Evolutionary conservation across 257 asterid genomes (phyloP).

Genomic region (Ocimum tenuiflorum): DNA sequence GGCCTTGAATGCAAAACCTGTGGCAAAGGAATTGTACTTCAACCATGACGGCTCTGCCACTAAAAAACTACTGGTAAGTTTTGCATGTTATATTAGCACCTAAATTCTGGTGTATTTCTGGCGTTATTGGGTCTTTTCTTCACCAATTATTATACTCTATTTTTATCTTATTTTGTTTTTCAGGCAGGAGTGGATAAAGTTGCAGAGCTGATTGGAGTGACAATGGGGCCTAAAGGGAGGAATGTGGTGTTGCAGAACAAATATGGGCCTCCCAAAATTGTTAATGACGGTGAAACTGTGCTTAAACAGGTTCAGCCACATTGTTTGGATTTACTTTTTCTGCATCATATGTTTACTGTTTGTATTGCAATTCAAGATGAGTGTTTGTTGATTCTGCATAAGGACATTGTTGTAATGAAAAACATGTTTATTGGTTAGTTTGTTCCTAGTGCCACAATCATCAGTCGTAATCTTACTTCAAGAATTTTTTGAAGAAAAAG

Average conservation of each 20-base stretch:
- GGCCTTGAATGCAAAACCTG: slow-evolving; percentile 44
- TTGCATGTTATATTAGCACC: neutral
- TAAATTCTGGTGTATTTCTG: too few species aligned
- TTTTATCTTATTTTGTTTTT: neutral
- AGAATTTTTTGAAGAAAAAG: neutral
- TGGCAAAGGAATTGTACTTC: slow-evolving; percentile 66
- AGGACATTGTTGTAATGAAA: neutral
- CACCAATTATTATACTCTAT: too few species aligned
- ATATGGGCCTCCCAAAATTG: slow-evolving; percentile 92
- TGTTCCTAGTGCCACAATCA: neutral
- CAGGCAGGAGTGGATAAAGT: slow-evolving; percentile 76
- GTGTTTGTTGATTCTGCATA: neutral
- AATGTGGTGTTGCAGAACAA: slow-evolving; percentile 87
- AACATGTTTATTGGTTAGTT: neutral
- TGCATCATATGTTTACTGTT: neutral
- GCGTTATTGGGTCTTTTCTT: too few species aligned
- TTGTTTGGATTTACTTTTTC: neutral
- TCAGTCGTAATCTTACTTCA: neutral
- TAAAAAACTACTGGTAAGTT: slow-evolving; percentile 55
- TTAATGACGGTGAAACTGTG: slow-evolving; percentile 87
- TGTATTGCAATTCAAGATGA: neutral
- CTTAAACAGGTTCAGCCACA: slow-evolving; percentile 57
- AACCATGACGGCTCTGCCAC: slow-evolving; percentile 81
- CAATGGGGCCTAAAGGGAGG: slow-evolving; percentile 87
- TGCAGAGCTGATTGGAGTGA: slow-evolving; percentile 79